Evolutionary conservation across 164 flowering plant species (phyloP), one percentile per base, ranked within the genome.

Genomic region (Kalanchoe fedtschenkoi): DNA sequence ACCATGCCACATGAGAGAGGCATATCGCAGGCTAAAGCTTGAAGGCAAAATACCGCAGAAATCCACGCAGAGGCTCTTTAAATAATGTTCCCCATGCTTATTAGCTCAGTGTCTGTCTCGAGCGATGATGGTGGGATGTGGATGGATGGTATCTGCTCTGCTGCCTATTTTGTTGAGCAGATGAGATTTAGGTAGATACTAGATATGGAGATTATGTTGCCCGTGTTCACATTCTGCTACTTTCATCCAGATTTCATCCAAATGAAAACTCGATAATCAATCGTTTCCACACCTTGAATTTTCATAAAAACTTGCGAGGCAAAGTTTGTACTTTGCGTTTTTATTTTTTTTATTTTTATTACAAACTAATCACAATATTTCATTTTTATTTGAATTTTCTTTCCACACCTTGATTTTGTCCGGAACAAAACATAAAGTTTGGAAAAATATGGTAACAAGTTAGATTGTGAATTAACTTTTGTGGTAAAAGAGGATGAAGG

Each of bases 1-100:
- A 77, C 97, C 99, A 38, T 85, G 93, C 80, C 96, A 91, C 74
- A 81, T 95, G 22, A 76, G 96, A 66, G 96, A 91, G 83, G 87
- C 97, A 26, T 84, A 78, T 69, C 76, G 99, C 75, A 84, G 97
- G 65, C 76, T 91, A 57, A 95, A 91, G 77, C 86, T 84, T 39
- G 99, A 95, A 68, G 96, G 96, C 32, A 95, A 95, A 72, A 72
- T 95, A 51, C 95, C 93, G 4, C 83, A 71, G 68, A 81, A 78
- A 71, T 83, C 96, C n/a, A 88, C 85, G 8, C 79, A 87, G 16
- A 79, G 96, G 76, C 88, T 93, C 39, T 90, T 93, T 70, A 80
- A 84, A 9, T 89, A 82, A 74, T 51, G 56, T 4, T 9, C 56
- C 16, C 5, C 32, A n/a, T n/a, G n/a, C n/a, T n/a, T n/a, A n/a